Conservation (phyloP, 2,329 filamentous ascomycete genomes). For the Pseudogymnoascus sp. region DNA sequence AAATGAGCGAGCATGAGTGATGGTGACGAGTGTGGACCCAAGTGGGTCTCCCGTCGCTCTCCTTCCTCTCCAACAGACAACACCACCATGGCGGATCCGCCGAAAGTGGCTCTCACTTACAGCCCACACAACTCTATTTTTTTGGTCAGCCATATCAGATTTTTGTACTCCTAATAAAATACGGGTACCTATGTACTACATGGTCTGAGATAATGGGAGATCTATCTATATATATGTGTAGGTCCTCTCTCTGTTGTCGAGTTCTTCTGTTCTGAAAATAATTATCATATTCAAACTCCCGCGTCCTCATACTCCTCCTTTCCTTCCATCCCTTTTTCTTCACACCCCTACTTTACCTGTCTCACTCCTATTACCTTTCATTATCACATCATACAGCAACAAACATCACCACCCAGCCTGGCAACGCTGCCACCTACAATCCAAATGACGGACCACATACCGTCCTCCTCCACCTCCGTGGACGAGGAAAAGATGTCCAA, state of each 20-base stretch:
- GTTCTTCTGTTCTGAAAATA: constrained; percentile 18
- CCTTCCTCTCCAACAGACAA: background rate
- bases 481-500: background rate
- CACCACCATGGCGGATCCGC: background rate
- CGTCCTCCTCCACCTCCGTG: background rate
- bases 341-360: background rate
- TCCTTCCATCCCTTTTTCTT: background rate
- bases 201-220: constrained; percentile 9
- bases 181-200: background rate
- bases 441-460: background rate
- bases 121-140: background rate
- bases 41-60: background rate
- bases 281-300: background rate
- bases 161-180: background rate
- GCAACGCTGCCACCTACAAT: background rate
- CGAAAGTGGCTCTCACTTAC: background rate
- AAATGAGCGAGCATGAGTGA: background rate
- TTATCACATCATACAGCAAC: background rate
- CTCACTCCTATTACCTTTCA: background rate
- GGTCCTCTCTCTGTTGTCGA: constrained; percentile 19
- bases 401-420: background rate
- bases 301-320: background rate
- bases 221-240: constrained; percentile 34
- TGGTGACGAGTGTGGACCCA: background rate
- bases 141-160: background rate